Evolutionary conservation across 805 yeast species (phyloP).

Genomic region (Saccharomycopsis fibuligera): DNA sequence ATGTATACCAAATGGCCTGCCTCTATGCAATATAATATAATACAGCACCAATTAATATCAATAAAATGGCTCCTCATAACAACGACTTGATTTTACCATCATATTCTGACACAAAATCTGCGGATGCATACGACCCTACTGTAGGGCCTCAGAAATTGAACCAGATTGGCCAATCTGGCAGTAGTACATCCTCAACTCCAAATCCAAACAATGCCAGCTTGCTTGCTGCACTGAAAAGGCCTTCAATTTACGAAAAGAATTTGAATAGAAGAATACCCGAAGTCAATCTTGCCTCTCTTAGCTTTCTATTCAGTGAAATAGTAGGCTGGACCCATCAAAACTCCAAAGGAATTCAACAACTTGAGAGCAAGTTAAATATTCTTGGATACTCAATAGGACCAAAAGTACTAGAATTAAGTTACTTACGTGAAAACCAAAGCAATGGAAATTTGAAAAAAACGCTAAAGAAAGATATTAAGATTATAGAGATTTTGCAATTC

Average conservation of each 20-base stretch:
- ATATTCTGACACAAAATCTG: neutral
- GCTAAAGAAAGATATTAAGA: constrained; percentile 59
- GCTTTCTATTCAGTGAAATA: constrained; percentile 64
- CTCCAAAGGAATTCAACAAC: constrained; percentile 62
- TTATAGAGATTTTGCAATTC: constrained; percentile 65
- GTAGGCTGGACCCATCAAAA: constrained; percentile 58
- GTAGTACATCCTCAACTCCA: constrained; percentile 23
- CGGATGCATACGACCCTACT: constrained; percentile 18
- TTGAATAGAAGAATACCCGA: constrained; percentile 60
- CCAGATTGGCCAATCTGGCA: neutral
- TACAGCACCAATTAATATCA: too few relatives aligned
- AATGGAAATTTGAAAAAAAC: constrained; percentile 29
- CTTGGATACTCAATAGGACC: constrained; percentile 77
- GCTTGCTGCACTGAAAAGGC: constrained; percentile 26
- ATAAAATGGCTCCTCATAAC: constrained; percentile 1
- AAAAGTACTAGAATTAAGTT: constrained; percentile 60
- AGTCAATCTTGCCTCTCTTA: constrained; percentile 58
- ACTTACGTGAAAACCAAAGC: constrained; percentile 54
- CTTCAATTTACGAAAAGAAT: constrained; percentile 59
- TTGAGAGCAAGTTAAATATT: constrained; percentile 56
- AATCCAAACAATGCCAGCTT: constrained; percentile 25
- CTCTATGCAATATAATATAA: too few relatives aligned
- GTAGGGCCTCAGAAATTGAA: constrained; percentile 19
- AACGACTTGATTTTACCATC: constrained; percentile 18
- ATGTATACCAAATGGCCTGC: too few relatives aligned